phyloP scores from a whole-genome alignment of 768 basidiomycete species.

The Tephrocybe sp. region DNA sequence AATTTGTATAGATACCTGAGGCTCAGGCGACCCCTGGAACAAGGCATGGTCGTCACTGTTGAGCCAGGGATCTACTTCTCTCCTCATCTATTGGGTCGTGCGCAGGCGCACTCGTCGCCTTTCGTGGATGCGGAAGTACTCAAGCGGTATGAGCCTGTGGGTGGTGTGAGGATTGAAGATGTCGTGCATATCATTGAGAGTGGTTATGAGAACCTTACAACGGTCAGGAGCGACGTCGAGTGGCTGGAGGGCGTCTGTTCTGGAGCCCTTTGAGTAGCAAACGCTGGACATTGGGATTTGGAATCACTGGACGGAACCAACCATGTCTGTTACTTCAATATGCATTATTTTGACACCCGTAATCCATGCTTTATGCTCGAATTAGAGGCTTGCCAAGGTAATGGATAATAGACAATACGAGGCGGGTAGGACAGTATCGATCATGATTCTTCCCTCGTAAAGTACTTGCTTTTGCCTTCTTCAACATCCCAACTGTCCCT shows the following conservation, averaged over 20 bases:
- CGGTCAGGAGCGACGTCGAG: conserved; percentile 75
- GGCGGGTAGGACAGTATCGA: too few relatives aligned
- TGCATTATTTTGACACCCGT: too few relatives aligned
- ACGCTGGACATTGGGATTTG: not conserved
- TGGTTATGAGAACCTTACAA: conserved; percentile 85
- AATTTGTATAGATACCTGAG: conserved; percentile 81
- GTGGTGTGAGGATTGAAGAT: conserved; percentile 94
- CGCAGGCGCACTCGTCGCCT: conserved; percentile 59
- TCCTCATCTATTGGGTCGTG: conserved; percentile 67
- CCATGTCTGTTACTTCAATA: too few relatives aligned
- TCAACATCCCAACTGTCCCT: not conserved
- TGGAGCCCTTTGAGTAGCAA: conserved; percentile 43
- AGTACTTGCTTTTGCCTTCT: not conserved
- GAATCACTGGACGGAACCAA: too few relatives aligned
- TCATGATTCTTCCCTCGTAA: not conserved
- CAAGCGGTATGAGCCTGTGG: conserved; percentile 73
- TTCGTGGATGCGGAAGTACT: conserved; percentile 72
- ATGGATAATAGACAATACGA: too few relatives aligned
- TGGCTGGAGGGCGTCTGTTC: conserved; percentile 86
- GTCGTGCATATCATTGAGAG: conserved; percentile 75
- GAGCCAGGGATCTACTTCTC: conserved; percentile 92
- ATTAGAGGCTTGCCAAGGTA: too few relatives aligned
- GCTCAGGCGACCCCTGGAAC: conserved; percentile 68
- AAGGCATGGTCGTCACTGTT: conserved; percentile 89
- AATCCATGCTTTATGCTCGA: too few relatives aligned